These are phyloP conservation scores for Suhomyces atakaporum DNA, from an alignment of 1,139 yeast genomes.

Conservation along the genomic window DNA sequence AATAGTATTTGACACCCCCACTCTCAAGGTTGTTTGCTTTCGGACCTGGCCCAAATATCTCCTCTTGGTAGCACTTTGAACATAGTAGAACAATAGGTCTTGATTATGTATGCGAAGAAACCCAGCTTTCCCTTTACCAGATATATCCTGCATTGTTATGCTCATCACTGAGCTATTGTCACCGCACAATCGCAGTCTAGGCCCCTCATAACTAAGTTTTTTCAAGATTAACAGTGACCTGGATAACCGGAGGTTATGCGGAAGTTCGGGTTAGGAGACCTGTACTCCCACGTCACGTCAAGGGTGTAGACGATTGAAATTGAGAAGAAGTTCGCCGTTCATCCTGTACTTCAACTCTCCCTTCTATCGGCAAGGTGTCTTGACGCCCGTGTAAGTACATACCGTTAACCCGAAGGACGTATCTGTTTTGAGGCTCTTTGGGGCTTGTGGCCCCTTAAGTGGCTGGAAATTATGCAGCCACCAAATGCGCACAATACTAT, in stretches of 20 bases:
- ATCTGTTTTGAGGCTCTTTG: background rate
- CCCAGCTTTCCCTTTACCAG: background rate
- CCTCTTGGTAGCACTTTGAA: background rate
- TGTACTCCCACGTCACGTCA: background rate
- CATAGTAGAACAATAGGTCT: background rate
- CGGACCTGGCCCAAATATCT: background rate
- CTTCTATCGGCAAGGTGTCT: no score
- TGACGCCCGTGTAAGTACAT: no score
- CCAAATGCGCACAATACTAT: constrained; percentile 7
- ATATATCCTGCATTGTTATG: constrained; percentile 1
- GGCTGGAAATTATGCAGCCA: constrained; percentile 4
- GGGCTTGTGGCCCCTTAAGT: constrained; percentile 2
- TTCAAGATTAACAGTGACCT: background rate
- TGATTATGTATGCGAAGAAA: background rate
- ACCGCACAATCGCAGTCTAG: constrained; percentile 2
- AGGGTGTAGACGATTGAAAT: background rate
- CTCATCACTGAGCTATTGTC: background rate
- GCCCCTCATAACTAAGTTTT: background rate
- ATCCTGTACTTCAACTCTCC: no score
- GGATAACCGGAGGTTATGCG: background rate
- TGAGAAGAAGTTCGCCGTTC: no score
- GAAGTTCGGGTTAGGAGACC: background rate
- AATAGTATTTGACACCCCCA: no score
- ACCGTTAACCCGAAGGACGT: background rate
- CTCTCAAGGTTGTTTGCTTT: no score